Evolutionary conservation across 345 rosid genomes (phyloP).

Genomic region (Dimocarpus longan): DNA sequence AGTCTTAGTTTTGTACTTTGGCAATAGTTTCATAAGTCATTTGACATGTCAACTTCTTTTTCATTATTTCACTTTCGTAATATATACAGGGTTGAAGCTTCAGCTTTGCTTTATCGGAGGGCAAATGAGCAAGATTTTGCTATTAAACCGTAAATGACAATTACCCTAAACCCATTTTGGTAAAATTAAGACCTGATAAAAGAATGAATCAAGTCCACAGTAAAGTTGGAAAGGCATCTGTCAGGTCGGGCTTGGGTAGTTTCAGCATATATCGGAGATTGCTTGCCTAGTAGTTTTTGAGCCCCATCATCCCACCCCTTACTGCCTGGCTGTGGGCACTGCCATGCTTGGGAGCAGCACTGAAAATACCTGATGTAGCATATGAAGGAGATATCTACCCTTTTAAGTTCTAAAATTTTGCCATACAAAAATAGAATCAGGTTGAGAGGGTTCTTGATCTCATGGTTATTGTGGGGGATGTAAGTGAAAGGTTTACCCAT

Average conservation of each 20-base stretch:
- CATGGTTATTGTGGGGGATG: not conserved
- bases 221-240: slow-evolving; percentile 23
- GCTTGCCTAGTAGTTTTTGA: not conserved
- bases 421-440: not conserved
- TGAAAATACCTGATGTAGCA: not conserved
- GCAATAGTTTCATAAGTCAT: not conserved
- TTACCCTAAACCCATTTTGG: slow-evolving; percentile 25
- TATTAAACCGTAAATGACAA: slow-evolving; percentile 61
- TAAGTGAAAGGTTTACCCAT: not conserved
- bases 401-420: slow-evolving; percentile 10
- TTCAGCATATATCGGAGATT: not conserved
- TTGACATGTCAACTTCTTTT: slow-evolving; percentile 17
- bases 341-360: not conserved
- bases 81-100: slow-evolving; percentile 95
- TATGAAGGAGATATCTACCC: not conserved
- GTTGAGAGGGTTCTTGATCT: not conserved
- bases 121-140: slow-evolving; percentile 87
- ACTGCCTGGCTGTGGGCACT: slow-evolving; percentile 22
- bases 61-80: not conserved
- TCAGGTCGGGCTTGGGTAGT: slow-evolving; percentile 26
- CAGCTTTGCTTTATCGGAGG: slow-evolving; percentile 93
- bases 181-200: slow-evolving; percentile 36
- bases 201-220: slow-evolving; percentile 24
- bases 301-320: slow-evolving; percentile 19
- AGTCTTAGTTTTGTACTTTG: not conserved